These are phyloP conservation scores for Ramaria rubella DNA, from an alignment of 768 basidiomycete genomes.

Conservation along the genomic window DNA sequence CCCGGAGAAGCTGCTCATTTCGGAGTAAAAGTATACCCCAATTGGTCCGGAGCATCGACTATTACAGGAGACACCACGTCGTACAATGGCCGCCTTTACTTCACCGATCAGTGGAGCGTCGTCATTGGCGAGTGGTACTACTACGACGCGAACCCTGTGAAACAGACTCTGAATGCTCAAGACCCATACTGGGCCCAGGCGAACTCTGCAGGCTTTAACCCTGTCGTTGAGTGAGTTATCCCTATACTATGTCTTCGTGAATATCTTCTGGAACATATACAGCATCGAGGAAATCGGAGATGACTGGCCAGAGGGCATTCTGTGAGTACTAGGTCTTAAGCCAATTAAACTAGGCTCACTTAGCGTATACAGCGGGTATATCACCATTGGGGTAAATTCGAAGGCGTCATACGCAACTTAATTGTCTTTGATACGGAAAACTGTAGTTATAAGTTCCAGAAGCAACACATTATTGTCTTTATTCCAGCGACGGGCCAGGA, in stretches of 20 bases:
- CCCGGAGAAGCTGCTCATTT: background rate
- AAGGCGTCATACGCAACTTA: background rate
- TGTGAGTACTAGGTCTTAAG: background rate
- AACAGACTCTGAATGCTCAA: background rate
- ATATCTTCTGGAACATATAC: too few relatives aligned
- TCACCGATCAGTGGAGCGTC: background rate
- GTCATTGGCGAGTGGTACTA: background rate
- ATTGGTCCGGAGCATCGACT: background rate
- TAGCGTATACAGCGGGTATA: background rate
- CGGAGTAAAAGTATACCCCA: background rate
- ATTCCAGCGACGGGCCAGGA: too few relatives aligned
- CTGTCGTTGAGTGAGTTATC: background rate
- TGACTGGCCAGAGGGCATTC: background rate
- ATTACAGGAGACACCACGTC: background rate
- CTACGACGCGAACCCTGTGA: background rate
- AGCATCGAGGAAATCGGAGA: background rate
- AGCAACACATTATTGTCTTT: too few relatives aligned
- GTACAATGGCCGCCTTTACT: background rate
- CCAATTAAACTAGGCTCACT: background rate
- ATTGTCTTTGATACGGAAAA: too few relatives aligned
- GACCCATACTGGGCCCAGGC: background rate
- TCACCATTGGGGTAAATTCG: background rate
- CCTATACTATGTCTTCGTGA: too few relatives aligned
- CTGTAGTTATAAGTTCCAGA: too few relatives aligned
- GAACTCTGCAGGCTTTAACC: background rate